Base-by-base conservation (phyloP, 164 flowering plant species). In the Houttuynia cordata region DNA sequence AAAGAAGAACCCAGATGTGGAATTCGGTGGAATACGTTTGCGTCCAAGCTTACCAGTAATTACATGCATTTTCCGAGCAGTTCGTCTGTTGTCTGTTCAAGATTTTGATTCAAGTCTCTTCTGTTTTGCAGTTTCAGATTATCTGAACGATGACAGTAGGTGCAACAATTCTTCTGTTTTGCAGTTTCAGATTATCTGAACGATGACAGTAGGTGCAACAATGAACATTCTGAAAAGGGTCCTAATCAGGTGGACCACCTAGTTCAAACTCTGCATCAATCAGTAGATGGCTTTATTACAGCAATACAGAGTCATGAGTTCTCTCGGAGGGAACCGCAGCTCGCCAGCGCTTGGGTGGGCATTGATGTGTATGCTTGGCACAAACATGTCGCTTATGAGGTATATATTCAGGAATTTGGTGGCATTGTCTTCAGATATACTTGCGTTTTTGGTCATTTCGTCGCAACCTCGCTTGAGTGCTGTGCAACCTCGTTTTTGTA, bases 281-380 rank as follows among this genome's bases (percentile, higher is more conserved):
- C 80, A 72, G 86, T 85, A 15, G 68, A 72, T 52, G 78, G 85
- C 67, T 86, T 86, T 69, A 78, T 79, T 0, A 34, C 42, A 51
- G 73, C 77, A 4, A 70, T 75, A 58, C 71, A 76, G 69, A 62
- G 68, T 12, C 76, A 73, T 68, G 73, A 66, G 50, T 59, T 75
- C 53, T 60, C 63, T 49, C 67, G 76, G 73, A 74, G 70, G 15
- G 62, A 74, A 52, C 60, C 83, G 41, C 78, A 73, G 67, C 75
- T 86, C 62, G 70, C 87, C 15, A 79, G 71, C 73, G 93, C 93
- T 19, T 86, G 88, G 87, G 56, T 70, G 45, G 93, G 87, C 50
- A 77, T 79, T 58, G 88, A 83, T 73, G 83, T 82, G 51, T 77
- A 80, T 73, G 74, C 76, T 24, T 83, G 93, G 93, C 87, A 83